Evolutionary conservation across 176 grass and related monocot species (phyloP).

Genomic region (Oryza meridionalis): DNA sequence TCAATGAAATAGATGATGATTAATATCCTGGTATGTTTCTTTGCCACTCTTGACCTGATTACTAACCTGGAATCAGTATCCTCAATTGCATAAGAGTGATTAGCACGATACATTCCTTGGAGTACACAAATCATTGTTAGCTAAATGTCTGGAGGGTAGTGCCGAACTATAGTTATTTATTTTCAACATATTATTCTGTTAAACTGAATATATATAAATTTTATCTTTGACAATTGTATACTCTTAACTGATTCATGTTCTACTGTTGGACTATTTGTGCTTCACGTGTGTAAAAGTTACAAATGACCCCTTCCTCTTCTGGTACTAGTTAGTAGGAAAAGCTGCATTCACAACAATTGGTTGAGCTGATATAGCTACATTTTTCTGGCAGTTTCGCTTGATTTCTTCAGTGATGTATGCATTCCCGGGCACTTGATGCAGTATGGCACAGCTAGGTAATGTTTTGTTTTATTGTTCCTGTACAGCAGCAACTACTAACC

Average conservation of each 20-base stretch:
- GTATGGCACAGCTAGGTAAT: conserved; percentile 55
- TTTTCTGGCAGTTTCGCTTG: conserved; percentile 81
- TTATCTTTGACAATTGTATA: neutral
- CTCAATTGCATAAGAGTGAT: neutral
- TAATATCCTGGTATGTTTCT: neutral
- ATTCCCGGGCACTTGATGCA: conserved; percentile 69
- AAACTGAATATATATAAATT: neutral
- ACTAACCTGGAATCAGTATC: neutral
- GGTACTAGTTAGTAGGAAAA: conserved; percentile 6
- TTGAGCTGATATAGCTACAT: conserved; percentile 31
- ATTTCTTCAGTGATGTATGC: conserved; percentile 83
- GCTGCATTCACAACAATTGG: conserved; percentile 23
- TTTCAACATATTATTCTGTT: conserved; percentile 10
- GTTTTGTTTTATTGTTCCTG: conserved; percentile 28
- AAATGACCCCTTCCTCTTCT: conserved; percentile 8
- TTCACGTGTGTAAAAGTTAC: neutral
- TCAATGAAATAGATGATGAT: neutral
- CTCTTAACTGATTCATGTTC: neutral
- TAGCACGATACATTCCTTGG: conserved; percentile 5
- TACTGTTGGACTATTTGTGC: neutral
- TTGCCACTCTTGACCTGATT: neutral
- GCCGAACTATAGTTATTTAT: neutral
- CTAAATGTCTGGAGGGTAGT: neutral
- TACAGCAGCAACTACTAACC: neutral
- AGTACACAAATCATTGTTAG: neutral